A percentile compares a stretch with the other conserved stretches of the same genome.
Conservation (phyloP, 148 eudicot genomes). For the Rhododendron henanense region DNA sequence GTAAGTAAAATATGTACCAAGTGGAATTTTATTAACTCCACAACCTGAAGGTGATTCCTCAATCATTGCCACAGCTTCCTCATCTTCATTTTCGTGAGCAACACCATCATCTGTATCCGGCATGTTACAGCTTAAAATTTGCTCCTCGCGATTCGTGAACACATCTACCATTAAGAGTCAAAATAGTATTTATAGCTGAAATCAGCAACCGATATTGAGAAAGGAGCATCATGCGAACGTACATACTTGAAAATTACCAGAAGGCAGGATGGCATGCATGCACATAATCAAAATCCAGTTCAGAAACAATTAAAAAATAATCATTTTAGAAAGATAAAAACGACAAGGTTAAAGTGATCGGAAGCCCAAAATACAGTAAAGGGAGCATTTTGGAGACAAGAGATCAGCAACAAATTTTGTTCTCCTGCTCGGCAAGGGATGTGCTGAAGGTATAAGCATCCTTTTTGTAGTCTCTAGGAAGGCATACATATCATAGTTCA, state of each 20-base stretch:
- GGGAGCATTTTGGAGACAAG: background rate
- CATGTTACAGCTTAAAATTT: constrained; percentile 48
- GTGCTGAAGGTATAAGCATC: background rate
- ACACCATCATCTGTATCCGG: constrained; percentile 64
- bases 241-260: background rate
- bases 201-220: background rate
- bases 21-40: constrained; percentile 1
- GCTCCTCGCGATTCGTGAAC: constrained; percentile 59
- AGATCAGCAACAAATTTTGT: background rate
- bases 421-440: background rate
- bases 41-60: constrained; percentile 62
- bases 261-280: background rate
- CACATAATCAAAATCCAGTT: background rate
- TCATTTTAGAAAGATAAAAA: background rate
- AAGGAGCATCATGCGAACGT: background rate
- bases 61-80: constrained; percentile 76
- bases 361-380: background rate
- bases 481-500: background rate
- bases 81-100: constrained; percentile 67
- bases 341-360: background rate
- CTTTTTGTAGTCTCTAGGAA: background rate
- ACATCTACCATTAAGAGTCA: constrained; percentile 32
- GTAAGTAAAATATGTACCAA: constrained; percentile 12
- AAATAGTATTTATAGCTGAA: background rate
- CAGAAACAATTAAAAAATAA: background rate